phyloP scores from a whole-genome alignment of 1,139 yeast species.

The Blastobotrys apis region DNA sequence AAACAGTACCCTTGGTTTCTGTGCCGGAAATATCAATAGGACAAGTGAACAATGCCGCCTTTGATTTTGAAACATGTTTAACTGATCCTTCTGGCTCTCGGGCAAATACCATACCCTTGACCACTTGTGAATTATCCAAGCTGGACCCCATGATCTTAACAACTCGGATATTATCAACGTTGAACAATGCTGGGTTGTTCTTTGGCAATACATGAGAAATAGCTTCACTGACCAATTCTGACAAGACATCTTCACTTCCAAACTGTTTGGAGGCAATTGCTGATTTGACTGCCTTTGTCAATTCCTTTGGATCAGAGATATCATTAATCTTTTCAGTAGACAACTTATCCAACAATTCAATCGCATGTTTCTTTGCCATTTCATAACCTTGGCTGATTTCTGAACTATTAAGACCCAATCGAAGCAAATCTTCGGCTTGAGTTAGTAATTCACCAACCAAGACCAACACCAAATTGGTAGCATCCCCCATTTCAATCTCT shows the following conservation, averaged over 20 bases:
- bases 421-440: conserved; percentile 74
- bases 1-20: conserved; percentile 95
- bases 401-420: conserved; percentile 83
- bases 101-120: conserved; percentile 98
- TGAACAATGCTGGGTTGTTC: conserved; percentile 58
- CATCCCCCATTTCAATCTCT: conserved; percentile 84
- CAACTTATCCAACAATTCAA: conserved; percentile 58
- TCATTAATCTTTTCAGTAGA: conserved; percentile 61
- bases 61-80: conserved; percentile 61
- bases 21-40: conserved; percentile 93
- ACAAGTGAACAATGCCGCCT: conserved; percentile 89
- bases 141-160: conserved; percentile 96
- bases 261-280: conserved; percentile 92
- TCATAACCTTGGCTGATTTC: conserved; percentile 89
- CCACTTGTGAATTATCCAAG: conserved; percentile 65
- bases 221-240: conserved; percentile 82
- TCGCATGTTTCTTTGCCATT: conserved; percentile 71
- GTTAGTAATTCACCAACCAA: conserved; percentile 89
- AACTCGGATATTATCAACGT: conserved; percentile 89
- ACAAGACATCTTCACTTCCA: conserved; percentile 75
- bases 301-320: conserved; percentile 51
- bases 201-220: conserved; percentile 74
- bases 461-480: conserved; percentile 64
- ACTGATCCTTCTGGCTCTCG: conserved; percentile 91
- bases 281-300: conserved; percentile 73